These are phyloP conservation scores for Colletotrichum australisinense DNA, from an alignment of 2,329 filamentous ascomycete species.

Conservation along the genomic window DNA sequence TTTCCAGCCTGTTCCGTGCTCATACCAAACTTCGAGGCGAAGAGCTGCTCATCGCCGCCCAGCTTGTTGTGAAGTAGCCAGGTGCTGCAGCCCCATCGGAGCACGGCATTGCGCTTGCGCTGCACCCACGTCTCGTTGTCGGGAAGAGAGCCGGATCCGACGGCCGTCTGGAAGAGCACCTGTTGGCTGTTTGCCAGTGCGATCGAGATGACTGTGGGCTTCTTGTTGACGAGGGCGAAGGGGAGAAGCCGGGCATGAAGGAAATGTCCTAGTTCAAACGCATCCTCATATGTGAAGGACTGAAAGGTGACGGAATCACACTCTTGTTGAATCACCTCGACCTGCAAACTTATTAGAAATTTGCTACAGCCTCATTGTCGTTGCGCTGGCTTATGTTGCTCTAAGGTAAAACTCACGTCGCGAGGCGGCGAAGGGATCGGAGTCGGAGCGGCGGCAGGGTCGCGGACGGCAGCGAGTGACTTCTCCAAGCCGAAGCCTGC, in stretches of 20 bases:
- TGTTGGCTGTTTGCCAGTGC: conserved; percentile 67
- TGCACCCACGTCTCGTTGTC: conserved; percentile 80
- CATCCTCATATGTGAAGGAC: conserved; percentile 72
- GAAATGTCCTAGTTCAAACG: conserved; percentile 73
- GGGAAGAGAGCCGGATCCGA: conserved; percentile 73
- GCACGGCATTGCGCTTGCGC: conserved; percentile 77
- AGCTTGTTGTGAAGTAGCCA: conserved; percentile 80
- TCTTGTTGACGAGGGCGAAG: conserved; percentile 49
- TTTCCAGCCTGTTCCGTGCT: conserved; percentile 64
- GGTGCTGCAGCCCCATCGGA: conserved; percentile 76
- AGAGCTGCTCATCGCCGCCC: conserved; percentile 70
- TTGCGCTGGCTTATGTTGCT: neutral
- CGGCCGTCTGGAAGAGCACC: conserved; percentile 77
- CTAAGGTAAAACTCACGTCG: conserved; percentile 32
- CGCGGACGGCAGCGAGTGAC: conserved; percentile 39
- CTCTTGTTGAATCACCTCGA: conserved; percentile 44
- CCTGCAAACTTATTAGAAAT: conserved; percentile 32
- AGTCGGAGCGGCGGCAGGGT: conserved; percentile 25
- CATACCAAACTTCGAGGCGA: conserved; percentile 74
- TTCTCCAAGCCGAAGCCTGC: conserved; percentile 42
- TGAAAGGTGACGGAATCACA: conserved; percentile 57
- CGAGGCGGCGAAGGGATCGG: conserved; percentile 34
- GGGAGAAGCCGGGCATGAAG: conserved; percentile 72
- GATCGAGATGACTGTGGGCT: conserved; percentile 73
- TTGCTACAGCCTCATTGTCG: neutral